These are phyloP conservation scores for Fusarium floridanum DNA, from an alignment of 2,329 filamentous ascomycete species.

Conservation along the genomic window DNA sequence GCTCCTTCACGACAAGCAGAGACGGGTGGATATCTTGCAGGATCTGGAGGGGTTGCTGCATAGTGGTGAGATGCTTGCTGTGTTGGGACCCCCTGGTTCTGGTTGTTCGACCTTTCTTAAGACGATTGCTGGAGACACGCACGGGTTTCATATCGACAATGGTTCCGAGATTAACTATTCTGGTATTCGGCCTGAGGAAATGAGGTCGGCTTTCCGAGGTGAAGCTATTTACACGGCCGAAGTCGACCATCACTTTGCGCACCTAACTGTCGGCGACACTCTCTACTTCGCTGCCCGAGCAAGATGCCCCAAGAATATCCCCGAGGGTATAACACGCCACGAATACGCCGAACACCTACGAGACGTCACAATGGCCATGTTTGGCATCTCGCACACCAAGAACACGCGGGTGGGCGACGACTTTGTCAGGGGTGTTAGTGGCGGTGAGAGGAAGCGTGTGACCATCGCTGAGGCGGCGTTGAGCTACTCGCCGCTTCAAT, in stretches of 20 bases:
- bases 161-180: slow-evolving; percentile 80
- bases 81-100: slow-evolving; percentile 75
- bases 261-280: slow-evolving; percentile 80
- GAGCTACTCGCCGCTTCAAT: slow-evolving; percentile 65
- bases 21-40: slow-evolving; percentile 73
- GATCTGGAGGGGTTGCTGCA: slow-evolving; percentile 74
- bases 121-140: slow-evolving; percentile 82
- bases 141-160: slow-evolving; percentile 78
- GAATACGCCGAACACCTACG: slow-evolving; percentile 71
- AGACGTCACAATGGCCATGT: slow-evolving; percentile 79
- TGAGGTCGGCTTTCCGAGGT: slow-evolving; percentile 80
- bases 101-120: slow-evolving; percentile 87
- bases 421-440: slow-evolving; percentile 69
- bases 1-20: slow-evolving; percentile 56
- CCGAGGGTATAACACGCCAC: slow-evolving; percentile 64
- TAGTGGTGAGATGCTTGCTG: slow-evolving; percentile 78
- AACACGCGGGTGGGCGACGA: slow-evolving; percentile 80
- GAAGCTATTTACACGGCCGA: slow-evolving; percentile 88
- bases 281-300: slow-evolving; percentile 80
- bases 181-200: slow-evolving; percentile 74
- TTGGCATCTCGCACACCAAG: slow-evolving; percentile 76
- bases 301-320: slow-evolving; percentile 71
- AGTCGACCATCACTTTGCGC: slow-evolving; percentile 82
- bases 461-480: slow-evolving; percentile 53
- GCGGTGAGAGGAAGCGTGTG: slow-evolving; percentile 64